A percentile compares a stretch with the other conserved stretches of the same genome.
These are phyloP conservation scores for Ceratocystis smalleyi DNA, from an alignment of 2,329 filamentous ascomycete genomes.

Conservation along the genomic window DNA sequence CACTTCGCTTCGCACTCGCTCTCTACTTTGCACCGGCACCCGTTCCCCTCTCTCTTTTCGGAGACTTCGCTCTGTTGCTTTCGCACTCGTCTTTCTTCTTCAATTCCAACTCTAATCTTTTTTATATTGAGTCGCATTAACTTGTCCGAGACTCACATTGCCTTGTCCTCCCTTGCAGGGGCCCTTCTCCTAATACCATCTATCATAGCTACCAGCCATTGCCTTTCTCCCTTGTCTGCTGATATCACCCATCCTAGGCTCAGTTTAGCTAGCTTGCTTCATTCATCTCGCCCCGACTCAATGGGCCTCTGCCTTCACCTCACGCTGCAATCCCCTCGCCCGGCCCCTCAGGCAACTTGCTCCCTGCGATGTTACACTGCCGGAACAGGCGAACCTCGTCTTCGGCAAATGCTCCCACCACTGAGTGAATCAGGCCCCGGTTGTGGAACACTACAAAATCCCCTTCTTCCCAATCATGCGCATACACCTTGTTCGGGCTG, in stretches of 20 bases:
- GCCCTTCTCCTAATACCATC: background rate
- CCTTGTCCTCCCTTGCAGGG: background rate
- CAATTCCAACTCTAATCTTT: background rate
- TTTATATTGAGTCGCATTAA: background rate
- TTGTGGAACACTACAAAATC: constrained; percentile 70
- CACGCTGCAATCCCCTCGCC: background rate
- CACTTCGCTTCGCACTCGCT: background rate
- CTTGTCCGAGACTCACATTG: no score
- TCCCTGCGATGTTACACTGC: constrained; percentile 66
- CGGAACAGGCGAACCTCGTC: constrained; percentile 62
- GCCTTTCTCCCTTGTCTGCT: no score
- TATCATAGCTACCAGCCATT: no score
- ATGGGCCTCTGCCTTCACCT: no score
- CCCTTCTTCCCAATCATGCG: constrained; percentile 63
- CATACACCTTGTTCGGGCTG: constrained; percentile 50
- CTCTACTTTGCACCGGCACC: no score
- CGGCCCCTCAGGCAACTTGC: constrained; percentile 39
- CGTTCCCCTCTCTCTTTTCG: no score
- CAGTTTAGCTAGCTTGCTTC: no score
- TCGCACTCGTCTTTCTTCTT: background rate
- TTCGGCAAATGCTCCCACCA: constrained; percentile 57
- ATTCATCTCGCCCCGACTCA: no score
- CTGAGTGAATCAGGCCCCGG: constrained; percentile 56
- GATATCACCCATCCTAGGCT: no score
- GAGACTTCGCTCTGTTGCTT: background rate